A percentile compares a stretch with the other conserved stretches of the same genome.
phyloP scores from a whole-genome alignment of 352 stramenopile genomes.

The Pythium brassicae region DNA sequence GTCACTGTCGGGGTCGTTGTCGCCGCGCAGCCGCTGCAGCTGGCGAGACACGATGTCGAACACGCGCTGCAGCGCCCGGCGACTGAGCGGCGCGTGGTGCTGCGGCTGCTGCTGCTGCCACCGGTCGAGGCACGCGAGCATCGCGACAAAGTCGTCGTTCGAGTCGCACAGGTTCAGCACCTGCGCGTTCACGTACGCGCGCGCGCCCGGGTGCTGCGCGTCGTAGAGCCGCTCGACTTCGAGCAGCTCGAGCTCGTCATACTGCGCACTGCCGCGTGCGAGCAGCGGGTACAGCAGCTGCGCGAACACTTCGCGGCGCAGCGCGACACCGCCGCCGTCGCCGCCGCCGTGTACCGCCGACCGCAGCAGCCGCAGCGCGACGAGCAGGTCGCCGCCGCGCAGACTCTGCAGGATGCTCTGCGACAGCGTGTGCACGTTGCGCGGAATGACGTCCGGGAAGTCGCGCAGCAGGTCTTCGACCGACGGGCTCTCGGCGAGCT shows the following conservation, averaged over 20 bases:
- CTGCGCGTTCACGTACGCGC: conserved; percentile 40
- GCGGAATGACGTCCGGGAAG: conserved; percentile 53
- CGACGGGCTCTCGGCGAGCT: conserved; percentile 41
- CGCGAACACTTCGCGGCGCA: conserved; percentile 57
- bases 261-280: conserved; percentile 19
- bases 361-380: conserved; percentile 45
- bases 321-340: conserved; percentile 29
- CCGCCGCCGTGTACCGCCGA: conserved; percentile 32
- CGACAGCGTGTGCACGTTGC: conserved; percentile 42
- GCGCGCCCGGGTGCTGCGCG: conserved; percentile 32
- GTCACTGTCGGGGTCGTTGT: no score
- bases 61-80: conserved; percentile 39
- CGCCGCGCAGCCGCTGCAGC: conserved; percentile 28
- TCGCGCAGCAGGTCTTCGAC: conserved; percentile 48
- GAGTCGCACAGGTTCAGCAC: conserved; percentile 68
- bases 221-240: conserved; percentile 67
- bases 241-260: conserved; percentile 37
- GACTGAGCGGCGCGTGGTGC: conserved; percentile 32
- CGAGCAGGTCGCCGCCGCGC: conserved; percentile 34
- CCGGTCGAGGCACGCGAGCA: conserved; percentile 55
- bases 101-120: conserved; percentile 35
- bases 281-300: conserved; percentile 64
- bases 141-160: conserved; percentile 53
- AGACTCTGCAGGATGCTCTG: conserved; percentile 47
- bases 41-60: conserved; percentile 61